Evolutionary conservation across 176 grass and related monocot genomes (phyloP).

Genomic region (Ananas comosus): DNA sequence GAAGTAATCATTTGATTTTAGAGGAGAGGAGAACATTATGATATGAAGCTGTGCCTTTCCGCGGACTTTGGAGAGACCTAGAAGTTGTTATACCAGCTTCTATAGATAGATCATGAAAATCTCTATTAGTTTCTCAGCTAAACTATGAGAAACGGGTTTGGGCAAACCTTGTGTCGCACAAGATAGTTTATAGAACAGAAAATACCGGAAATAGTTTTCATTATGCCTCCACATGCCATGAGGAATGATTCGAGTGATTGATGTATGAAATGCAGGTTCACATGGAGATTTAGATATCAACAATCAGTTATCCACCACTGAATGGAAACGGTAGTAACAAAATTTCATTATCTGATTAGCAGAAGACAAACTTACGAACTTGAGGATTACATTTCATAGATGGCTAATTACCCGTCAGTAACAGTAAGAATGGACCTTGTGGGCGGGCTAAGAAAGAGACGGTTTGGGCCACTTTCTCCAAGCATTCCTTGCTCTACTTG

Average conservation of each 20-base stretch:
- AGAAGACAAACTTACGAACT: not conserved
- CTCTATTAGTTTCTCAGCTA: not conserved
- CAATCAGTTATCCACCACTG: not conserved
- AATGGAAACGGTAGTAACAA: not conserved
- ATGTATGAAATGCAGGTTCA: not conserved
- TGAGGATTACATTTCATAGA: not conserved
- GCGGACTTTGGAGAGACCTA: not conserved
- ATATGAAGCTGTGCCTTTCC: no score
- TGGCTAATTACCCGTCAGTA: constrained; percentile 61
- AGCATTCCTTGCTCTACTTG: constrained; percentile 71
- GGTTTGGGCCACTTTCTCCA: constrained; percentile 85
- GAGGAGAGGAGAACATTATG: no score
- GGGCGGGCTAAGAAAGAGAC: constrained; percentile 66
- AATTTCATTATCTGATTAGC: not conserved
- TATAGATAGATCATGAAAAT: not conserved
- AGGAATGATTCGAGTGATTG: no score
- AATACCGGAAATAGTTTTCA: not conserved
- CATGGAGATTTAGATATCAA: not conserved
- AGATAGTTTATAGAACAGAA: not conserved
- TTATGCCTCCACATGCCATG: not conserved
- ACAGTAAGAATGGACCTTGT: constrained; percentile 47
- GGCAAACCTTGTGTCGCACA: not conserved
- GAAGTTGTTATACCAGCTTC: not conserved
- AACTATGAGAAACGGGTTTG: not conserved
- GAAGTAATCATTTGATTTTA: no score